Base-by-base conservation (phyloP, 345 rosid genomes). In the Arabis hirsuta region DNA sequence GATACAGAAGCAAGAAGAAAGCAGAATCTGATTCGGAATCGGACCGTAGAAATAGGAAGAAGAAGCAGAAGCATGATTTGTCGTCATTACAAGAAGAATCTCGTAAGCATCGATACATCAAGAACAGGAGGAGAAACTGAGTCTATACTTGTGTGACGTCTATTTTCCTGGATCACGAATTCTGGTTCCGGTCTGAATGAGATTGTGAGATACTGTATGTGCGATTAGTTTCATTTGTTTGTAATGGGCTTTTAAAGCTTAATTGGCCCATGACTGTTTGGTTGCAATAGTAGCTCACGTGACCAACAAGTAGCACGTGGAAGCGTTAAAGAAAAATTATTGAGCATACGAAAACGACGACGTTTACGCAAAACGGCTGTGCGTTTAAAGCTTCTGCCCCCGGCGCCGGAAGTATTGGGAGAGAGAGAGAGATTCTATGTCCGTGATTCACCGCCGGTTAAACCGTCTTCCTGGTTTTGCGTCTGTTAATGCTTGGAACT, bases 401-500 rank as follows among this genome's bases (percentile, higher is more conserved):
- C 72, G 52, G 53, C 72, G 52, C 26, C 52, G 43, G 44, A 68
- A 2, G 53, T 10, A 52, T 53, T 51, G 4, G 14, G 48, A 48
- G 45, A 24, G 31, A 2, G 1, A 16, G 69, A 51, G 64, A 44
- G 57, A 71, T 77, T 76, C 60, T 27, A 47, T 76, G 70, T 41
- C 82, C 64, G 32, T 79, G 3, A 34, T 76, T 51, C 72, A 55
- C 29, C 67, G 22, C 0, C 62, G 62, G 5, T 64, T 76, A 14
- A 74, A 71, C 38, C 52, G 71, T 13, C 3, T 74, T 12, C 43
- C 53, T 5, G 74, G 65, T 27, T 3, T 46, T n/a, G 76, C 66
- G 8, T 57, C 78, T 14, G 51, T 79, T 29, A 73, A 63, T 62
- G 52, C 55, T 32, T 86, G 82, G 84, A 88, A 83, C 54, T 53